Base-by-base conservation (phyloP, 352 stramenopile species). In the Globisporangium camurandrum region DNA sequence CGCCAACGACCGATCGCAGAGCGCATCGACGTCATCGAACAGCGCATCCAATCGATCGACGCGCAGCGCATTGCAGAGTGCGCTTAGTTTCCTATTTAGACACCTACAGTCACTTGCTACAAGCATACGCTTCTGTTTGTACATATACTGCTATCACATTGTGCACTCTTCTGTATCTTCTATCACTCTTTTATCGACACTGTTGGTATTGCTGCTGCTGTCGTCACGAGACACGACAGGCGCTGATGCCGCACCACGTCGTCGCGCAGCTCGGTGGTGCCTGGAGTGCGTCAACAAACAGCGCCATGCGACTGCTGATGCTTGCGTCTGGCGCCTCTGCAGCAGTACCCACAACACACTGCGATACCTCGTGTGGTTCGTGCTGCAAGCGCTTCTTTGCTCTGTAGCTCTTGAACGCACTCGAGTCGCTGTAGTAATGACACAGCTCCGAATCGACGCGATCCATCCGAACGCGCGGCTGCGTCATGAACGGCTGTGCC, bases 361-460 rank as follows among this genome's bases (percentile, higher is more conserved):
- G 11, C 10, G 10, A 17, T 12, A 12, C 10, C 16, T 40, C 34
- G 34, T 17, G n/a, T 34, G 62, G 54, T 17, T 65, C 45, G 23
- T 69, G 62, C 7, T 73, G 49, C n/a, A 51, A 45, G 38, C 71
- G 64, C 16, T 76, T 72, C 51, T 75, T 76, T 10, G 62, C 59
- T 31, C 68, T 72, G 55, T 89, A 86, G 33, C 64, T 64, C 51
- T 84, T 75, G 40, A 86, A 89, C 20, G 66, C 71, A 39, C 69
- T 78, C n/a, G 71, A 89, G 22, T 87, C 68, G 3, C 74, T 59
- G 39, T 87, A 89, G 42, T 89, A 89, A 48, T 89, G 78, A 23
- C 71, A 85, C 30, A 89, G 30, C 34, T 86, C 70, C 1, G 67
- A 78, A 24, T 89, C 74, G 28, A 87, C 69, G 34, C 67, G 61